Conservation (phyloP, 805 yeast genomes). For the Zygoascus flipseniorum region DNA sequence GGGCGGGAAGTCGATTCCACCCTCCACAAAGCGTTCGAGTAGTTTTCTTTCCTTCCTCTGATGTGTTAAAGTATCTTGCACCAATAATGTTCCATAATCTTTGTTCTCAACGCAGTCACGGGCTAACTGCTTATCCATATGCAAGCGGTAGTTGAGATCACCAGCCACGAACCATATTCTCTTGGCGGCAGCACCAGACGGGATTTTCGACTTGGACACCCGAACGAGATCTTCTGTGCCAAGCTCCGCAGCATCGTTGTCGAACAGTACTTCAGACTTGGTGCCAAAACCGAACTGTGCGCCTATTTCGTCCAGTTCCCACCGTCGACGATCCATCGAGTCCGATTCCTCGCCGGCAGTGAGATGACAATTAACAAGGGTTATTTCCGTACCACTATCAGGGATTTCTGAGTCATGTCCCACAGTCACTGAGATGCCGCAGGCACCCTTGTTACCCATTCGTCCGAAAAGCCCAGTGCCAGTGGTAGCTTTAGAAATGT, state of each 20-base stretch:
- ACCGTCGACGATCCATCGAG: slow-evolving; percentile 33
- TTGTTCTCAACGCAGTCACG: slow-evolving; percentile 24
- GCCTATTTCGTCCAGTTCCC: slow-evolving; percentile 37
- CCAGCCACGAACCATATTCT: slow-evolving; percentile 35
- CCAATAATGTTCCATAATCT: slow-evolving; percentile 31
- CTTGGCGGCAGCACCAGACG: not conserved
- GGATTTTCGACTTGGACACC: not conserved
- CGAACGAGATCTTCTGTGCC: not conserved
- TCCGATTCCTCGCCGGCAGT: slow-evolving; percentile 40
- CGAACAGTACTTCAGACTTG: slow-evolving; percentile 21
- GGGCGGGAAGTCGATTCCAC: slow-evolving; percentile 41
- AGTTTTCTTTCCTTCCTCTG: slow-evolving; percentile 31
- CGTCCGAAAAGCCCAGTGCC: slow-evolving; percentile 50
- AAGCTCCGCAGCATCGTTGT: slow-evolving; percentile 22
- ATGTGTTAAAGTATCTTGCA: slow-evolving; percentile 36
- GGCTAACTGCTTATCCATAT: slow-evolving; percentile 25
- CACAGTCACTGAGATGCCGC: slow-evolving; percentile 15
- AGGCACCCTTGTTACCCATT: slow-evolving; percentile 59
- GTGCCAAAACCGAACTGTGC: slow-evolving; percentile 23
- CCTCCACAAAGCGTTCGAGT: slow-evolving; percentile 41
- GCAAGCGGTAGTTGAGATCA: slow-evolving; percentile 46
- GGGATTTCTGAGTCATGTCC: not conserved
- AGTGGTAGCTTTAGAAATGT: slow-evolving; percentile 34
- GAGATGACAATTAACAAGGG: slow-evolving; percentile 44
- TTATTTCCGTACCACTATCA: slow-evolving; percentile 24